These are phyloP conservation scores for Domatiomyces globalis DNA, from an alignment of 2,329 filamentous ascomycete genomes.

Conservation along the genomic window DNA sequence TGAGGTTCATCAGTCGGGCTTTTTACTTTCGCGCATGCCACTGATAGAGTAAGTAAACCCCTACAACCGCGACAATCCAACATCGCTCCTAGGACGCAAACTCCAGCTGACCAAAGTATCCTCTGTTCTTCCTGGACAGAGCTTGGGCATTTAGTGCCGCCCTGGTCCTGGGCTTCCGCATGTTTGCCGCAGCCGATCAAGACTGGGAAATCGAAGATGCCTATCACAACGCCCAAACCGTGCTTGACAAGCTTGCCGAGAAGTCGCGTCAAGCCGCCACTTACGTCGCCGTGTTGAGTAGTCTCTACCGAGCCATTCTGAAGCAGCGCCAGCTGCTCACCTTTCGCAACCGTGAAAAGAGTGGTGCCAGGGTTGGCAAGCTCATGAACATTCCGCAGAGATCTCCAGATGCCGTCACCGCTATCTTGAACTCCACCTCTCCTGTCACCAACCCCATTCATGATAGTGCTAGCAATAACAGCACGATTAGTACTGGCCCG, in stretches of 20 bases:
- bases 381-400: background rate
- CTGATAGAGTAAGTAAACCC: constrained; percentile 25
- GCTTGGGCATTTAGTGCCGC: constrained; percentile 44
- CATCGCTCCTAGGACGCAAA: constrained; percentile 33
- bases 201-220: constrained; percentile 35
- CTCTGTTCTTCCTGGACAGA: constrained; percentile 20
- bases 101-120: constrained; percentile 43
- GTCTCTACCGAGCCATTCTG: background rate
- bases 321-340: background rate
- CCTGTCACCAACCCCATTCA: background rate
- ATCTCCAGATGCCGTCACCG: background rate
- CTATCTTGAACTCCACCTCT: background rate
- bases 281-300: constrained; percentile 41
- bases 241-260: constrained; percentile 35
- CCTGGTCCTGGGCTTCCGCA: constrained; percentile 42
- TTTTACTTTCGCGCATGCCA: constrained; percentile 43
- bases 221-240: constrained; percentile 37
- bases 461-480: background rate
- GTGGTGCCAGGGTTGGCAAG: background rate
- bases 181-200: constrained; percentile 37
- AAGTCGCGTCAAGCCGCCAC: constrained; percentile 44
- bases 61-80: constrained; percentile 33
- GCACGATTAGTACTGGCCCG: no score
- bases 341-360: background rate
- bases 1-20: constrained; percentile 32